Evolutionary conservation across 2,329 filamentous ascomycete species (phyloP).

Genomic region (Byssoonygena ceratinophila): DNA sequence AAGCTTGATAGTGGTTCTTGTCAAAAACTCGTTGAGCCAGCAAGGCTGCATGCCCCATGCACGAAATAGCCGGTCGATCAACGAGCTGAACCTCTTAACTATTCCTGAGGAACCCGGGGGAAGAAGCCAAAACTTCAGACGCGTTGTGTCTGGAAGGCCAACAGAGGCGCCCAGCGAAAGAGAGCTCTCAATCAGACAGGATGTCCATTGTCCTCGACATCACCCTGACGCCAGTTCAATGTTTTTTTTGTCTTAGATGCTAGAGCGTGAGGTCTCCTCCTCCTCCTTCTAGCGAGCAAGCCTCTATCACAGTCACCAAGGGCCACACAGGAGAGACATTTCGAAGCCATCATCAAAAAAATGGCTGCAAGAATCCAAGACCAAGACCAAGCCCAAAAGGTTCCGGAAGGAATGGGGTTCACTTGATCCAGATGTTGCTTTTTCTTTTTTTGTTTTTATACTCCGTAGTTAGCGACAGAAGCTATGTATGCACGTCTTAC

Average conservation of each 20-base stretch:
- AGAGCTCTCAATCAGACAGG: too few species aligned
- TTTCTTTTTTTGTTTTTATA: too few species aligned
- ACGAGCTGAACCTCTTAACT: background rate
- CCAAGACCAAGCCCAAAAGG: too few species aligned
- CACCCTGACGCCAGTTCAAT: background rate
- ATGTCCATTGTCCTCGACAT: too few species aligned
- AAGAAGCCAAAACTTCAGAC: background rate
- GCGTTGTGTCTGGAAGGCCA: background rate
- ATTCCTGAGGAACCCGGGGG: background rate
- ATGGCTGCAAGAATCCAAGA: background rate
- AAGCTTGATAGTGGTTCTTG: background rate
- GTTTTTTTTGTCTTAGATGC: background rate
- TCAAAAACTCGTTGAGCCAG: background rate
- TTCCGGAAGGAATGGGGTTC: background rate
- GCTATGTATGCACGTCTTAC: background rate
- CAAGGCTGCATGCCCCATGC: background rate
- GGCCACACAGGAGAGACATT: background rate
- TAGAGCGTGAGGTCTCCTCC: background rate
- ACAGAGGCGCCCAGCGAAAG: background rate
- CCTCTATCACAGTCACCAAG: background rate
- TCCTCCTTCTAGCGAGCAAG: background rate
- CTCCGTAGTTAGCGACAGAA: background rate
- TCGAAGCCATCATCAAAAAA: constrained; percentile 4
- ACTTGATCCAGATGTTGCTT: background rate
- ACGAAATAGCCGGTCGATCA: background rate